Evolutionary conservation across 257 asterid genomes (phyloP).

Genomic region (Nyctanthes arbortristis): DNA sequence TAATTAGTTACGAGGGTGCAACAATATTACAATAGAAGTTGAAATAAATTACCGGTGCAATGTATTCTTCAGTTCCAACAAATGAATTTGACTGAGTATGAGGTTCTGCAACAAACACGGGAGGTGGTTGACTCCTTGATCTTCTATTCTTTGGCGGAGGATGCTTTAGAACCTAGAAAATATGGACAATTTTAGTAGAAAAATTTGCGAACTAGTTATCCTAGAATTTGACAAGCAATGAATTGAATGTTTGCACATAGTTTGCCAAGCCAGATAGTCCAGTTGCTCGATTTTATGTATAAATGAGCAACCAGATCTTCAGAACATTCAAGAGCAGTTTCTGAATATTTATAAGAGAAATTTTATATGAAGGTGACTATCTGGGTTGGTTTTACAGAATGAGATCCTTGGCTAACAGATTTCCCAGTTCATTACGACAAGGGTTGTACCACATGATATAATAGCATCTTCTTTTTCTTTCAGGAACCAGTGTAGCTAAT

Average conservation of each 20-base stretch:
- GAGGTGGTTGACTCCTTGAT: slow-evolving; percentile 78
- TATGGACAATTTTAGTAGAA: slow-evolving; percentile 10
- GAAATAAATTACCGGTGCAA: slow-evolving; percentile 74
- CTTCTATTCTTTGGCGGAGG: slow-evolving; percentile 60
- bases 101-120: slow-evolving; percentile 88
- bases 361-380: not conserved
- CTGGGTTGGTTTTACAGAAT: not conserved
- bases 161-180: slow-evolving; percentile 71
- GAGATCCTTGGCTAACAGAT: not conserved
- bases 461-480: not conserved
- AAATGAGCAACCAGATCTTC: not conserved
- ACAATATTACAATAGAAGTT: not conserved
- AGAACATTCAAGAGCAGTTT: not conserved
- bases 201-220: slow-evolving; percentile 4
- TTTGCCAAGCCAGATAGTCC: not conserved
- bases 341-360: not conserved
- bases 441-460: not conserved
- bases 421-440: not conserved
- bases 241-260: not conserved
- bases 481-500: not conserved
- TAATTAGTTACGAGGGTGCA: not conserved
- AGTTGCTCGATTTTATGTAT: not conserved
- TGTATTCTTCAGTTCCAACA: slow-evolving; percentile 97
- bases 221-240: slow-evolving; percentile 5
- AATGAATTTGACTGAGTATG: slow-evolving; percentile 86